Base-by-base conservation (phyloP, 257 asterid species). In the Solanum dulcamara region DNA sequence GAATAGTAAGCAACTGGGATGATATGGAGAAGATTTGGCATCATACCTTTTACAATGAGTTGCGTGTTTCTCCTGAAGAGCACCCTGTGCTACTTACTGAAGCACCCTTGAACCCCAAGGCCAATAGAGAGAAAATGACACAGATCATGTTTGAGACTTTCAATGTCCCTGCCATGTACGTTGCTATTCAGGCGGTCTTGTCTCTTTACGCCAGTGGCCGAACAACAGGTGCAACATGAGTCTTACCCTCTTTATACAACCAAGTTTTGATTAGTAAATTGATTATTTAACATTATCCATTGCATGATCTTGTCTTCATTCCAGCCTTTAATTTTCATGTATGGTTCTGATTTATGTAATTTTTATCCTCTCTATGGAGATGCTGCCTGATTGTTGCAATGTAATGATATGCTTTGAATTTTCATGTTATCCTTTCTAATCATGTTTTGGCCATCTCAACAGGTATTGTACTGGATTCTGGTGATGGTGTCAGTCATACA, bases 171-270 rank as follows among this genome's bases (percentile, higher is more conserved):
- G 93, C 93, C 59, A 89, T 90, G 93, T 90, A 90, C 84, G 93
- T 90, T 12, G 91, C 89, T 28, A 90, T 90, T 60, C 93, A 90
- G 83, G 93, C 93, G 6, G 93, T 91, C 22, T 35, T 91, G 71
- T 89, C 93, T 40, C 91, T 91, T 42, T 91, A 91, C 74, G 91
- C 93, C 68, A 89, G 91, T 82, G 93, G 93, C 32, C 93, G 91
- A 12, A 90, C 91, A 40, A 90, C 93, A 81, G 92, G 92, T 90
- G 64, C 26, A 0, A 15, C 82, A 8, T 75, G 38, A 44, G 26
- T 75, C 59, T 26, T 2, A 26, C 60, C 9, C 60, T 75, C 7
- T 20, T 75, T 75, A 7, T 75, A 44, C 60, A 30, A 26, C 28
- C 26, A 75, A 24, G 4, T 42, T 46, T 28, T 77, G 62, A 77